phyloP scores from a whole-genome alignment of 2,329 filamentous ascomycete species.

The Elsinoe necatrix region DNA sequence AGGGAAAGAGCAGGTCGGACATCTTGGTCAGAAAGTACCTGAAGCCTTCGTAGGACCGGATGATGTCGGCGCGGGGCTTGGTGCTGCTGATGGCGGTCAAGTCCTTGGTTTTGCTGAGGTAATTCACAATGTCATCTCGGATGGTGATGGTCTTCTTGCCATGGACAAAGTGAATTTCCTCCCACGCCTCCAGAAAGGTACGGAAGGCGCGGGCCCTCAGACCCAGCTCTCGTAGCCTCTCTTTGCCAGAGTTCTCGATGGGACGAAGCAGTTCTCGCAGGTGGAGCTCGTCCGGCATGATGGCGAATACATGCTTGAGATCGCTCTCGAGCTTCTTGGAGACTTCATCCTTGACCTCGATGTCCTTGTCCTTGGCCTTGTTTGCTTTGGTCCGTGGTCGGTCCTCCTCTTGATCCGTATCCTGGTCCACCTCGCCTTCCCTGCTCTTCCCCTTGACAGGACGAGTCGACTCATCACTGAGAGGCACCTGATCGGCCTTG shows the following conservation, averaged over 20 bases:
- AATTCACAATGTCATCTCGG: slow-evolving; percentile 36
- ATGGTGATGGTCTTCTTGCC: slow-evolving; percentile 31
- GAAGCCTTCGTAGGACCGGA: slow-evolving; percentile 38
- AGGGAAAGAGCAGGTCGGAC: slow-evolving; percentile 34
- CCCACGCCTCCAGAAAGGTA: slow-evolving; percentile 36
- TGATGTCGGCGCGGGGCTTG: slow-evolving; percentile 26
- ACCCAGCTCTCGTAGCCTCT: slow-evolving; percentile 34
- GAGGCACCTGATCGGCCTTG: neutral
- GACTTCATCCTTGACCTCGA: slow-evolving; percentile 10
- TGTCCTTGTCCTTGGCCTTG: neutral
- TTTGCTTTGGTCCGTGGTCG: neutral
- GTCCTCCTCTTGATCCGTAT: neutral
- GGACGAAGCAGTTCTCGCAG: slow-evolving; percentile 32
- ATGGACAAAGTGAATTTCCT: slow-evolving; percentile 29
- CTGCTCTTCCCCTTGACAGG: neutral
- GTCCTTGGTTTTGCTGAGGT: slow-evolving; percentile 25
- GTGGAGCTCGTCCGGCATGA: slow-evolving; percentile 29
- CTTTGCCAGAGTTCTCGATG: slow-evolving; percentile 33
- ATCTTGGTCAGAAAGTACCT: slow-evolving; percentile 35
- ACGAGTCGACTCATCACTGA: neutral
- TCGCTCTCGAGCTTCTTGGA: slow-evolving; percentile 3
- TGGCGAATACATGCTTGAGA: slow-evolving; percentile 22
- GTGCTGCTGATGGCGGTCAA: slow-evolving; percentile 21
- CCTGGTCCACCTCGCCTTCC: neutral
- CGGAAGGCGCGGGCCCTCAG: slow-evolving; percentile 34